Percentiles rank a stretch among this genome's conserved stretches.
These are phyloP conservation scores for Cucurbita maxima DNA, from an alignment of 306 rosid genomes.

Conservation along the genomic window DNA sequence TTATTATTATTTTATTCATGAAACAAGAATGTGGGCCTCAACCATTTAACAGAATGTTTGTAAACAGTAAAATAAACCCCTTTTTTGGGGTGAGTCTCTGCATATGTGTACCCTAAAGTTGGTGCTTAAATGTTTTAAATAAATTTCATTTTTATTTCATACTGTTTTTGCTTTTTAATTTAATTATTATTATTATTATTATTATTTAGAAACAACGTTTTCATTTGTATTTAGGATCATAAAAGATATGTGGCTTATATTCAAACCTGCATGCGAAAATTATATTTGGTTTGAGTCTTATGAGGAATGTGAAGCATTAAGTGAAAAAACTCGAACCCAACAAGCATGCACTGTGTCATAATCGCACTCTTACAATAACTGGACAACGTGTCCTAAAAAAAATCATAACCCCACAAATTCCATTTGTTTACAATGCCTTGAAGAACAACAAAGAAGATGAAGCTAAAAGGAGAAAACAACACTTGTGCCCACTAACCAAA, in stretches of 20 bases:
- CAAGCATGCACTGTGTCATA: background rate
- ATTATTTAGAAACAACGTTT: no score
- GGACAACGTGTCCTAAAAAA: background rate
- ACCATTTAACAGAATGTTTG: background rate
- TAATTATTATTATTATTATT: fast-evolving
- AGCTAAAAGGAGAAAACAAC: background rate
- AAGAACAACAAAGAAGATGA: background rate
- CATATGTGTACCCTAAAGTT: background rate
- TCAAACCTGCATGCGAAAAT: no score
- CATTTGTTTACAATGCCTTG: background rate
- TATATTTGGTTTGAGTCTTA: no score
- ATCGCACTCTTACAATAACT: background rate
- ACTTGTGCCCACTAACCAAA: background rate
- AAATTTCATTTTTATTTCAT: no score
- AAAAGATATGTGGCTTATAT: no score
- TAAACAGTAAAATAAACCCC: background rate
- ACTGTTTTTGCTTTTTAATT: no score
- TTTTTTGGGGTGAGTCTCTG: background rate
- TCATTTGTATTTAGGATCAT: no score
- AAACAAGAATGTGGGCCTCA: background rate
- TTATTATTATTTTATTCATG: background rate
- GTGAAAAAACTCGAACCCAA: no score
- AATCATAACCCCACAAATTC: background rate
- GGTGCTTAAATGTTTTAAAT: background rate
- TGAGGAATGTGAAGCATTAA: no score